These are phyloP conservation scores for Rubroshorea leprosula DNA, from an alignment of 345 rosid genomes.

Conservation along the genomic window DNA sequence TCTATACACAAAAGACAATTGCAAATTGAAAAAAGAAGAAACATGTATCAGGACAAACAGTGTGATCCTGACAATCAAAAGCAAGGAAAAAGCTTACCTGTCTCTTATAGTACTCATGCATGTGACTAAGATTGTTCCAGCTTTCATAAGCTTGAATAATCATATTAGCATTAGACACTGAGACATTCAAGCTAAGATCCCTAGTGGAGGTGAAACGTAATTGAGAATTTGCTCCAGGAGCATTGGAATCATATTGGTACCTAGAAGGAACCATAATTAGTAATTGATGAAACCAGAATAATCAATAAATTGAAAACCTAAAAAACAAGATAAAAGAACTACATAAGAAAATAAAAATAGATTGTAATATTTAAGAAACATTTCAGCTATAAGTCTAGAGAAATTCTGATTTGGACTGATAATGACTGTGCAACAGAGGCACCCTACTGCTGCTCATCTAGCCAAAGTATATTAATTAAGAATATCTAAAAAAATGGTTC, in stretches of 20 bases:
- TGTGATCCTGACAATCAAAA: not conserved
- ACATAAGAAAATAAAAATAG: too few species aligned
- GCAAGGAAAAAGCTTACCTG: slow-evolving; percentile 31
- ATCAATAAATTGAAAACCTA: not conserved
- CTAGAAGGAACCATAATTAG: slow-evolving; percentile 26
- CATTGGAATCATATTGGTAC: slow-evolving; percentile 71
- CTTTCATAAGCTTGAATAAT: slow-evolving; percentile 95
- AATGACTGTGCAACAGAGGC: too few species aligned
- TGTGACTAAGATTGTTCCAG: slow-evolving; percentile 75
- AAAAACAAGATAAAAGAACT: too few species aligned
- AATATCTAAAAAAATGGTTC: too few species aligned
- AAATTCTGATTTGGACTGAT: too few species aligned
- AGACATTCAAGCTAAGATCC: slow-evolving; percentile 80
- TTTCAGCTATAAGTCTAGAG: too few species aligned
- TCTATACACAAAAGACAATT: too few species aligned
- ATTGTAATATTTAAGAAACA: too few species aligned
- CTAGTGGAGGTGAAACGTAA: slow-evolving; percentile 65
- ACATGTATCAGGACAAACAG: not conserved
- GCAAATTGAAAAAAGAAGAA: not conserved
- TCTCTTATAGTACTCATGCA: slow-evolving; percentile 40
- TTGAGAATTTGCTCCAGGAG: slow-evolving; percentile 77
- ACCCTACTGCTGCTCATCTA: too few species aligned
- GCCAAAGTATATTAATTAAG: too few species aligned
- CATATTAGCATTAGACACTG: slow-evolving; percentile 84
- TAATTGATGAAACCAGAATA: not conserved